Base-by-base conservation (phyloP, 805 yeast genomes). In the Metschnikowia borealis region DNA sequence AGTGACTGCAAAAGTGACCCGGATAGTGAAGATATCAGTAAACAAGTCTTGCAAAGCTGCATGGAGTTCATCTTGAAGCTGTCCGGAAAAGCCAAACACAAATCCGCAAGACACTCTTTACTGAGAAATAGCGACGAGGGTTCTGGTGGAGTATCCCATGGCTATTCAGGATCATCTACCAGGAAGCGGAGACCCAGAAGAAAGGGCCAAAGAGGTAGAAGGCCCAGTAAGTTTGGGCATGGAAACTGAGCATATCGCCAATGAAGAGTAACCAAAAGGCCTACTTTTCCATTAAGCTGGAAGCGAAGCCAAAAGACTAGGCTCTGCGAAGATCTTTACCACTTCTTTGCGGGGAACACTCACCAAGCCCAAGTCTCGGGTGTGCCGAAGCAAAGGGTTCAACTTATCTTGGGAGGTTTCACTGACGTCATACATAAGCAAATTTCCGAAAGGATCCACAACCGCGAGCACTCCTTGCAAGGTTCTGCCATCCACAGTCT, bases 401-500 rank as follows among this genome's bases (percentile, higher is more conserved):
- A 70, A 46, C 40, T 52, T 59, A 49, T 69, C 74, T 3, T 36
- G 47, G 0, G 71, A 63, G 13, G 62, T 64, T 50, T 73, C 78
- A 43, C 48, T 58, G 6, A 65, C 69, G 47, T 70, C 64, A n/a
- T 69, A 61, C 44, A 73, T 47, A 11, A 73, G 59, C 42, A 73
- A 50, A 53, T 73, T 72, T 3, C 78, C 78, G 58, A 71, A 73
- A 1, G 76, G 75, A 52, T 73, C 78, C 14, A 73, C 65, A 1
- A 66, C 76, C 0, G 75, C 65, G 43, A 73, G 60, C 2, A 67
- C 53, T 1, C 78, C 78, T 17, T 67, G 70, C n/a, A 73, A 52
- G 5, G 59, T 54, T 21, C 77, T 54, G 8, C 61, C 53, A 49
- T 73, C 76, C 1, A 53, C 54, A 34, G 71, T 57, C 17, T 55